A percentile compares a stretch with the other conserved stretches of the same genome.
phyloP scores from a whole-genome alignment of 306 rosid genomes.

The Gynostemma pentaphyllum region DNA sequence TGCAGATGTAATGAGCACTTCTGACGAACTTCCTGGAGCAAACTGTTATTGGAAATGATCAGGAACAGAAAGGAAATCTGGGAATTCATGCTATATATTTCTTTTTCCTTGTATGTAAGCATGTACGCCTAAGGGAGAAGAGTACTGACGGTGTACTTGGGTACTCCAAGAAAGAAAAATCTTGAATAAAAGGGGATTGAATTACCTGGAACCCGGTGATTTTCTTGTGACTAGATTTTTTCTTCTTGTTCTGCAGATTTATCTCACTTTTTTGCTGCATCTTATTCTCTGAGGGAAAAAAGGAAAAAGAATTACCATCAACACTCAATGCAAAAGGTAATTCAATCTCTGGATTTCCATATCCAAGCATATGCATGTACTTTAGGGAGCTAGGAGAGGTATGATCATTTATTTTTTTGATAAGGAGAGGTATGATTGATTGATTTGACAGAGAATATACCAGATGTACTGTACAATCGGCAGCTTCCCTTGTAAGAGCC shows the following conservation, averaged over 20 bases:
- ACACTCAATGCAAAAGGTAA: not conserved
- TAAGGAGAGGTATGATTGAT: not conserved
- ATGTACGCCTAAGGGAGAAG: not conserved
- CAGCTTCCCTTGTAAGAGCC: constrained; percentile 98
- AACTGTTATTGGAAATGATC: constrained; percentile 55
- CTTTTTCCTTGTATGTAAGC: not conserved
- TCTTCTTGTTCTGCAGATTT: constrained; percentile 92
- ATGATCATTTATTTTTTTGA: too few relatives aligned
- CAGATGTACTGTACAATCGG: constrained; percentile 67
- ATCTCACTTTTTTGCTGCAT: constrained; percentile 71
- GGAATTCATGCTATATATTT: not conserved
- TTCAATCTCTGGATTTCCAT: constrained; percentile 8
- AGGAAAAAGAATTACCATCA: constrained; percentile 10
- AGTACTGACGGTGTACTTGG: not conserved
- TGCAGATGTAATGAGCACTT: constrained; percentile 84
- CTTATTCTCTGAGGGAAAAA: constrained; percentile 54
- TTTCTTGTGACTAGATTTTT: constrained; percentile 81
- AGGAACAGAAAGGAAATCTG: constrained; percentile 17
- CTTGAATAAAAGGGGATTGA: not conserved
- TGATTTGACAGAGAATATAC: constrained; percentile 26
- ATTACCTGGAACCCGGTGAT: constrained; percentile 98
- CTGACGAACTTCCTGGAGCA: constrained; percentile 94
- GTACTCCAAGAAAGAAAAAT: not conserved
- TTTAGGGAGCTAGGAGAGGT: not conserved
- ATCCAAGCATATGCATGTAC: not conserved